phyloP scores from a whole-genome alignment of 352 stramenopile genomes.

The Pythium coloratum region DNA sequence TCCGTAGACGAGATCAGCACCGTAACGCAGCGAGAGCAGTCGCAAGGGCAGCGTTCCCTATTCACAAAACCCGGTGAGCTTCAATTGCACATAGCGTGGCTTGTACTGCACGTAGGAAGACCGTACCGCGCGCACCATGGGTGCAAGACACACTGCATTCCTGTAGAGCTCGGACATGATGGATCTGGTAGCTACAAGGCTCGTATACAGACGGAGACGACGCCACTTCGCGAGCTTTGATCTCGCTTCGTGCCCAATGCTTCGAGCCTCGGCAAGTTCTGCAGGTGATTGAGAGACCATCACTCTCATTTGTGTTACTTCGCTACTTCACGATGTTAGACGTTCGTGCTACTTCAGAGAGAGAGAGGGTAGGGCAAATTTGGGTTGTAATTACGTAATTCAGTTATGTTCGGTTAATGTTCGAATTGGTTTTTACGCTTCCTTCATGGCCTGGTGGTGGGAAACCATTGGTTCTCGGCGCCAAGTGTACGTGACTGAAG shows the following conservation, averaged over 20 bases:
- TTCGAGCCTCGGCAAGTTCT: constrained; percentile 2
- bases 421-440: constrained; percentile 13
- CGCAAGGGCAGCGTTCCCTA: constrained; percentile 91
- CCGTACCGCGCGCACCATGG: constrained; percentile 93
- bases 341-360: not conserved
- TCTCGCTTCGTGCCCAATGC: constrained; percentile 7
- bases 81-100: not conserved
- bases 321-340: not conserved
- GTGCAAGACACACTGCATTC: constrained; percentile 84
- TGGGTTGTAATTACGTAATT: constrained; percentile 16
- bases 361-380: not conserved
- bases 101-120: not conserved
- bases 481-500: constrained; percentile 23
- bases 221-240: not conserved
- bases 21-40: constrained; percentile 89
- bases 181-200: not conserved
- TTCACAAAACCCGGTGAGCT: not conserved
- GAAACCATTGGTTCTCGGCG: constrained; percentile 38
- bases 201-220: not conserved
- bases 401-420: not conserved
- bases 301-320: constrained; percentile 4
- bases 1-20: constrained; percentile 91
- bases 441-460: constrained; percentile 7
- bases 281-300: constrained; percentile 17
- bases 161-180: constrained; percentile 57